phyloP scores from a whole-genome alignment of 139 green algal genomes.

The Chlorella vulgaris region DNA sequence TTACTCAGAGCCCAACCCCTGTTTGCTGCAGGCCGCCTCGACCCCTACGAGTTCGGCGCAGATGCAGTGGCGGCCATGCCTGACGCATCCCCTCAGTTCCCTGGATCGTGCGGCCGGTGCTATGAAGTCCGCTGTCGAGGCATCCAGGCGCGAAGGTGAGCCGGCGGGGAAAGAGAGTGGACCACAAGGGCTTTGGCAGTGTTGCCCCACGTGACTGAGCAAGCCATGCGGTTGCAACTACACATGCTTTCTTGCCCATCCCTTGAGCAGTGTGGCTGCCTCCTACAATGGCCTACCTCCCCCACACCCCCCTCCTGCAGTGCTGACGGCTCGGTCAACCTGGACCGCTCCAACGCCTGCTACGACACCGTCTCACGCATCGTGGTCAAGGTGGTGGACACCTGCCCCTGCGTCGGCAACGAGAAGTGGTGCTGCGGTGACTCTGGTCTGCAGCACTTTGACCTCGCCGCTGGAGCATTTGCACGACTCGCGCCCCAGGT shows the following conservation, averaged over 20 bases:
- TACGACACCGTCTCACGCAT: constrained; percentile 25
- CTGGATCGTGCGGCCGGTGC: constrained; percentile 23
- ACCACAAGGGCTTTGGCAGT: no score
- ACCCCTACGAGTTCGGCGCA: constrained; percentile 17
- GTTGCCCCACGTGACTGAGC: no score
- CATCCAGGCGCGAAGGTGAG: constrained; percentile 14
- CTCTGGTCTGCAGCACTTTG: constrained; percentile 28
- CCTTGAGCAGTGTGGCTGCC: no score
- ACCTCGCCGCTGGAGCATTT: constrained; percentile 13
- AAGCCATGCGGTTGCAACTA: no score
- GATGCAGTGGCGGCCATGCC: constrained; percentile 41
- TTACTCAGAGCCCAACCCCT: no score
- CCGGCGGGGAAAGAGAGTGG: no score
- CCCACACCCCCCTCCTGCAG: constrained; percentile 1
- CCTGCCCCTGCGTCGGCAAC: constrained; percentile 36
- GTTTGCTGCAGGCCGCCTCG: constrained; percentile 7
- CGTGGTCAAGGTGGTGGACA: constrained; percentile 39
- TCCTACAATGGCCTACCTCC: no score
- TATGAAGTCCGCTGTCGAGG: constrained; percentile 43
- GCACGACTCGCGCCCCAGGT: background rate
- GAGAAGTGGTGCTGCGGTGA: constrained; percentile 41
- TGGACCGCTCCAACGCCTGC: constrained; percentile 35
- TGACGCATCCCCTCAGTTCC: constrained; percentile 12
- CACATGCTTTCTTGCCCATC: no score
- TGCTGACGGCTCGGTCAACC: constrained; percentile 24